These are phyloP conservation scores for Jimgerdemannia lactiflua DNA, from an alignment of 192 early-diverging fungal species.

Conservation along the genomic window DNA sequence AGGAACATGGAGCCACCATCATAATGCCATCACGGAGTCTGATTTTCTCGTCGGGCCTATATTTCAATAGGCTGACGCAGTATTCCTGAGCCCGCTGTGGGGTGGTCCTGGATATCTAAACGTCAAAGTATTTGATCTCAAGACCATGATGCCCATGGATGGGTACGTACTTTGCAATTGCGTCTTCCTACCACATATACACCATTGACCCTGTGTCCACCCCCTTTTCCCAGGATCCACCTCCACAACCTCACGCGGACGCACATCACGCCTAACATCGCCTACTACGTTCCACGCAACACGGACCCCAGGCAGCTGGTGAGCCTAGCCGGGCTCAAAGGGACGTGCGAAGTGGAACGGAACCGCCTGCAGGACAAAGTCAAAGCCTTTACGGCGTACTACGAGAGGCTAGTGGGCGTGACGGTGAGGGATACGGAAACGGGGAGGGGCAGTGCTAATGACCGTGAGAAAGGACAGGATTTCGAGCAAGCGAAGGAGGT, in stretches of 20 bases:
- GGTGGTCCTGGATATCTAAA: conserved; percentile 81
- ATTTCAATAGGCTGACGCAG: conserved; percentile 68
- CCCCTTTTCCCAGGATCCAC: conserved; percentile 38
- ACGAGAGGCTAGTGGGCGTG: conserved; percentile 59
- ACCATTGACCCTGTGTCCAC: no score
- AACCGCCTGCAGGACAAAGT: conserved; percentile 63
- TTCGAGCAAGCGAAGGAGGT: no score
- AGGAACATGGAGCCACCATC: no score
- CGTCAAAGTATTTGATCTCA: conserved; percentile 58
- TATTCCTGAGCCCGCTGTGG: conserved; percentile 97
- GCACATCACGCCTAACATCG: conserved; percentile 71
- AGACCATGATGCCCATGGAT: conserved; percentile 71
- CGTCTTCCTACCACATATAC: no score
- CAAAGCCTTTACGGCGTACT: conserved; percentile 77
- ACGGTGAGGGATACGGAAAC: no score
- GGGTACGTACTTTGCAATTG: conserved; percentile 45
- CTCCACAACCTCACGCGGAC: conserved; percentile 59
- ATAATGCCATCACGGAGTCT: no score
- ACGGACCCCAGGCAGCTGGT: conserved; percentile 67
- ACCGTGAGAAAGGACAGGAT: no score
- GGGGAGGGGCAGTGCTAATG: no score
- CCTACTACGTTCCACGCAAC: conserved; percentile 85
- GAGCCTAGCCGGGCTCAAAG: conserved; percentile 44
- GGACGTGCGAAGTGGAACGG: conserved; percentile 78
- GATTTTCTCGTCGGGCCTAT: neutral